Evolutionary conservation across 345 rosid species (phyloP), one percentile per base, ranked within the genome.

Genomic region (Citrus trifoliata): DNA sequence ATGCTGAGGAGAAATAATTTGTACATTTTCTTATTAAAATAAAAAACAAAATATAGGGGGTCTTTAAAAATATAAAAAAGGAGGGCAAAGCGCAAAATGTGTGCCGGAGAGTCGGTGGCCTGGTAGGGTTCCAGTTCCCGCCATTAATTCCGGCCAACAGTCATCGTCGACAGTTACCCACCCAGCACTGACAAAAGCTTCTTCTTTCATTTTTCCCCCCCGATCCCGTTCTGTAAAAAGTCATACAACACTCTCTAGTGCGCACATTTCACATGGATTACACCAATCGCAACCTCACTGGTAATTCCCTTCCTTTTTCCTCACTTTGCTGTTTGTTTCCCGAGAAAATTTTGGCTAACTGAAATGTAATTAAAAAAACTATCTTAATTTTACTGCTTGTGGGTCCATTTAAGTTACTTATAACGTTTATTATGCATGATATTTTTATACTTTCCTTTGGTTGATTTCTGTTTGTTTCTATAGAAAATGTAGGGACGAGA

Each of bases 121-220:
- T 27, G 74, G 62, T 51, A 51, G 61, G 74, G 40, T 71, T 71
- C 53, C 40, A 5, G 74, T 53, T 71, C 60, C 59, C 74, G 74
- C 74, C 74, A 53, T 51, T 27, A 51, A 6, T 48, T 28, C 61
- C 61, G 74, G 60, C 74, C 0, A 30, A 30, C 7, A 28, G 14
- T 51, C 27, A 18, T 25, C 38, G 37, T 18, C 16, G 24, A 28
- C 40, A 51, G 61, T 70, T n/a, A 16, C 24, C 21, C 6, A 25
- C 73, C 53, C 9, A 37, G 8, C 62, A 2, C 38, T 19, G 8
- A 18, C 7, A 42, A 75, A 21, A 38, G 30, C 53, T 35, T 38
- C 55, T 7, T 12, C 4, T 2, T 5, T 10, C 4, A 24, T 63
- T 21, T 19, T 1, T 1, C 42, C 42, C 40, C 40, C 40, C 9